Percentiles rank a stretch among this genome's conserved stretches.
Evolutionary conservation across 2,329 filamentous ascomycete species (phyloP).

Genomic region (Fusarium piperis): DNA sequence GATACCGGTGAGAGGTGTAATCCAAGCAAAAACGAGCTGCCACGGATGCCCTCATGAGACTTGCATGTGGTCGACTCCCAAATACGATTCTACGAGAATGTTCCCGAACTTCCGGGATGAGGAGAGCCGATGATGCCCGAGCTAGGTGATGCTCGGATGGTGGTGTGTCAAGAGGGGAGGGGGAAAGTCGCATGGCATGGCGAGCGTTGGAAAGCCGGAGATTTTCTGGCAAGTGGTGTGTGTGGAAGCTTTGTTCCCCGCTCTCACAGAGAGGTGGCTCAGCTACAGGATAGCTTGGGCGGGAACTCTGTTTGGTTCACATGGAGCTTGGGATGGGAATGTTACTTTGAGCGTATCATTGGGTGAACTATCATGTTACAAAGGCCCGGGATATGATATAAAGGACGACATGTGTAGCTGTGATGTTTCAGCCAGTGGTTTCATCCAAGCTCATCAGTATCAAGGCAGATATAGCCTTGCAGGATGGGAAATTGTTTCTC

Average conservation of each 20-base stretch:
- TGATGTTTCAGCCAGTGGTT: background rate
- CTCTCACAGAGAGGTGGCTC: background rate
- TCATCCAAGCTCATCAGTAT: background rate
- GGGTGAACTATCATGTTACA: background rate
- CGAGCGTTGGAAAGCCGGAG: background rate
- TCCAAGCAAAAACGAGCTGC: background rate
- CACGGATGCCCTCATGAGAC: background rate
- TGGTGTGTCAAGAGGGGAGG: background rate
- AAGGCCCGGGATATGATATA: background rate
- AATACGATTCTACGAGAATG: conserved; percentile 24
- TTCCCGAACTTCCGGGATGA: conserved; percentile 8
- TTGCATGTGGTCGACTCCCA: conserved; percentile 1
- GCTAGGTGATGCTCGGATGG: background rate
- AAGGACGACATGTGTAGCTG: background rate
- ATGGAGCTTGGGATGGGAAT: background rate
- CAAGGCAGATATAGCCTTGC: background rate
- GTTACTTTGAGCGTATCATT: background rate
- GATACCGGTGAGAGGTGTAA: background rate
- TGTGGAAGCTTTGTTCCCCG: background rate
- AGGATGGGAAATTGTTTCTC: background rate
- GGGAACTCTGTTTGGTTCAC: background rate
- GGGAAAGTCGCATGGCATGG: background rate
- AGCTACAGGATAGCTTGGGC: background rate
- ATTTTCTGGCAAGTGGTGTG: background rate
- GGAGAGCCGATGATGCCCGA: conserved; percentile 21